Percentiles rank a stretch among this genome's conserved stretches.
phyloP scores from a whole-genome alignment of 2,329 filamentous ascomycete genomes.

The Cladosporium sp. region DNA sequence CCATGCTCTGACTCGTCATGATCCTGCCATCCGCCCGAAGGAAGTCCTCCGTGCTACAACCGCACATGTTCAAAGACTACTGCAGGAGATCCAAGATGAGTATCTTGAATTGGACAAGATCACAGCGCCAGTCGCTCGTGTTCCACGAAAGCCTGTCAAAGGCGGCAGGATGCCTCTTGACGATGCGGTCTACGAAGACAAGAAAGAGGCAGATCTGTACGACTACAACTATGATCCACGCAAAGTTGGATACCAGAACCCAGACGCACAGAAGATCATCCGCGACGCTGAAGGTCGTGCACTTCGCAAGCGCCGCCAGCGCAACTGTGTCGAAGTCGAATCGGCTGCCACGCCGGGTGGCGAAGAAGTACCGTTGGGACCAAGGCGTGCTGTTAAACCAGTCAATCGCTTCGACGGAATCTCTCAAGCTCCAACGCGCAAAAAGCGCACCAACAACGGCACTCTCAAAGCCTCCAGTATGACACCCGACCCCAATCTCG shows the following conservation, averaged over 20 bases:
- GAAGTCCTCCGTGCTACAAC: conserved; percentile 55
- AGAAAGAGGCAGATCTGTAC: conserved; percentile 58
- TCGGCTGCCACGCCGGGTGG: conserved; percentile 1
- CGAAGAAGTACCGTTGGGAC: conserved; percentile 3
- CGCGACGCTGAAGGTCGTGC: conserved; percentile 45
- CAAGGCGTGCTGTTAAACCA: conserved; percentile 22
- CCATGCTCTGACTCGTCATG: conserved; percentile 39
- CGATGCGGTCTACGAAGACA: conserved; percentile 52
- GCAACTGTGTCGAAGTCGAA: conserved; percentile 24
- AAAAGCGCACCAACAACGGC: conserved; percentile 18
- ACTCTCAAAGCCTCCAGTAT: conserved; percentile 15
- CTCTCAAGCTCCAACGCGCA: conserved; percentile 20
- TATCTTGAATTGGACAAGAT: conserved; percentile 53
- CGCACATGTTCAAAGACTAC: conserved; percentile 48
- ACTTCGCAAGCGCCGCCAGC: conserved; percentile 41
- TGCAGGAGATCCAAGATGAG: conserved; percentile 57
- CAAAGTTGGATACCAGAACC: conserved; percentile 51
- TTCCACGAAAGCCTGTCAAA: conserved; percentile 49
- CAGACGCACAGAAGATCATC: conserved; percentile 49
- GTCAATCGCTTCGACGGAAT: conserved; percentile 29
- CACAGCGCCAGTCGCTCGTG: conserved; percentile 48
- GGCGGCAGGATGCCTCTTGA: conserved; percentile 45
- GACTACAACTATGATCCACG: conserved; percentile 55
- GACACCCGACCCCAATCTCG: conserved; percentile 20
- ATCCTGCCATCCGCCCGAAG: conserved; percentile 40